Evolutionary conservation across 257 asterid genomes (phyloP).

Genomic region (Vinca minor): DNA sequence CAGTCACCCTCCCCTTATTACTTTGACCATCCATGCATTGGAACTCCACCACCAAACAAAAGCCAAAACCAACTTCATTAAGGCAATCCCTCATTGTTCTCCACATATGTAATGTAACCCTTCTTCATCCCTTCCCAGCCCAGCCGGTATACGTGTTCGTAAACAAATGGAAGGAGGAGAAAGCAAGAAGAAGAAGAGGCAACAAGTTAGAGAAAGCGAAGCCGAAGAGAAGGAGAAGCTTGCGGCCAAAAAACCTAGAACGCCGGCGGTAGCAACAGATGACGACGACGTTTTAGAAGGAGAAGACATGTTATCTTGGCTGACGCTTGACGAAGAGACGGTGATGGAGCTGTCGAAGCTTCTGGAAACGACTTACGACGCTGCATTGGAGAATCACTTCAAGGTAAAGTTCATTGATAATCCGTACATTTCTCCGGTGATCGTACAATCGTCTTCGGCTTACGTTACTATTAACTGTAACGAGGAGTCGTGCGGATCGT

Average conservation of each 20-base stretch:
- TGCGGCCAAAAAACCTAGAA: constrained; percentile 7
- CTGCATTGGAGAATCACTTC: constrained; percentile 18
- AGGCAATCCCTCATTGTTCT: too few relatives aligned
- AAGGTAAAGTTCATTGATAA: constrained; percentile 53
- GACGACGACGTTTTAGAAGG: constrained; percentile 1
- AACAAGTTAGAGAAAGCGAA: too few relatives aligned
- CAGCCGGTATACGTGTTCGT: not conserved
- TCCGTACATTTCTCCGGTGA: constrained; percentile 37
- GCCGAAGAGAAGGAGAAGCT: constrained; percentile 5
- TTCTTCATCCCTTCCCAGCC: not conserved
- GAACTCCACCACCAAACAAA: too few relatives aligned
- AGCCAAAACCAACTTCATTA: too few relatives aligned
- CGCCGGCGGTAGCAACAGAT: not conserved
- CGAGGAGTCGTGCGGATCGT: constrained; percentile 75
- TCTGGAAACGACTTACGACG: constrained; percentile 32
- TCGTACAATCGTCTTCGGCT: constrained; percentile 47
- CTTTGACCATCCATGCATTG: too few relatives aligned
- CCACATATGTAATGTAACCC: too few relatives aligned
- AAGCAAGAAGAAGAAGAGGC: constrained; percentile 7
- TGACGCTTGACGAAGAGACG: constrained; percentile 42
- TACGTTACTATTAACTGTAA: constrained; percentile 62
- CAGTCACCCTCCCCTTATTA: too few relatives aligned
- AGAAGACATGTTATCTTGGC: constrained; percentile 30
- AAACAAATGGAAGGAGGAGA: constrained; percentile 19
- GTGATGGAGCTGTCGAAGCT: constrained; percentile 42